Conservation (phyloP, 2,329 filamentous ascomycete species). For the Verticillium zaregamsianum region DNA sequence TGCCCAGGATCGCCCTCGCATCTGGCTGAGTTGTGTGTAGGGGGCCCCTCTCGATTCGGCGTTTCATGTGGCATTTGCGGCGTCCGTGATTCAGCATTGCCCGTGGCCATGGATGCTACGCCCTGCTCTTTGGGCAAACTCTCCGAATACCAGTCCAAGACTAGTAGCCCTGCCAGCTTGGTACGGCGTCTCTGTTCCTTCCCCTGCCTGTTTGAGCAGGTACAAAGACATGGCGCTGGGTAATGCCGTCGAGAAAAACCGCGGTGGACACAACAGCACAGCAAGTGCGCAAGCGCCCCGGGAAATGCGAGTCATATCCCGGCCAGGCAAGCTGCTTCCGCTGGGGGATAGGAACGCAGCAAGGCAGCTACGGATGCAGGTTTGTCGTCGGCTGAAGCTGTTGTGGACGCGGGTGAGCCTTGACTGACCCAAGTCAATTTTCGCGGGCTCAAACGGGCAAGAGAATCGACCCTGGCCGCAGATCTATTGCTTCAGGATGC, state of each 20-base stretch:
- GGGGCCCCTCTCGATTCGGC: not conserved
- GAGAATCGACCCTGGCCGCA: not conserved
- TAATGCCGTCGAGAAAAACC: not conserved
- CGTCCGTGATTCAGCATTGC: not conserved
- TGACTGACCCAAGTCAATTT: not conserved
- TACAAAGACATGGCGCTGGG: not conserved
- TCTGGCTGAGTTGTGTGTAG: not conserved
- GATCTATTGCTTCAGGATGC: conserved; percentile 1
- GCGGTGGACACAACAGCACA: not conserved
- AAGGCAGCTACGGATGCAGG: not conserved
- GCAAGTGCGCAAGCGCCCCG: not conserved
- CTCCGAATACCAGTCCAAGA: not conserved
- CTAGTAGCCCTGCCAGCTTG: not conserved
- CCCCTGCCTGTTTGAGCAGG: not conserved
- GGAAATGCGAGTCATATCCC: not conserved
- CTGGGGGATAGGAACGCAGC: not conserved
- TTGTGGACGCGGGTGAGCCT: not conserved
- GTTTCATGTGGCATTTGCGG: not conserved
- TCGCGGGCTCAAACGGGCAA: not conserved
- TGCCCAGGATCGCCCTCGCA: not conserved
- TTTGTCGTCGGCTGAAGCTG: not conserved
- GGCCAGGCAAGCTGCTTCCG: not conserved
- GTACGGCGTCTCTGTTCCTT: not conserved
- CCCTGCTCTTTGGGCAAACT: not conserved
- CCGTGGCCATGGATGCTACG: not conserved